Evolutionary conservation across 208 protist species (phyloP).

Genomic region (Vickermania ingenoplastis): DNA sequence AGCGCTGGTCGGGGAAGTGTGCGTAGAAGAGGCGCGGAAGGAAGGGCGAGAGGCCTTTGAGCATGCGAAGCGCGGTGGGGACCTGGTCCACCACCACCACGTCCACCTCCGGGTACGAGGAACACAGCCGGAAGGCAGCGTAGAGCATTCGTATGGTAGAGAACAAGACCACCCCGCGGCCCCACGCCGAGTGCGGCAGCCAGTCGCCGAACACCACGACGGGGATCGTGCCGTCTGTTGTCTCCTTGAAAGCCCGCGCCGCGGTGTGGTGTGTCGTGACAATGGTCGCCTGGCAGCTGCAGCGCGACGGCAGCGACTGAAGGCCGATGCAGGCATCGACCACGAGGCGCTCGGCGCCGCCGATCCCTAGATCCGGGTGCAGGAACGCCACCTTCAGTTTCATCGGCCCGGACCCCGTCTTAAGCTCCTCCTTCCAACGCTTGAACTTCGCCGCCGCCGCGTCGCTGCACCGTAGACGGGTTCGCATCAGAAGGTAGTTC

Average conservation of each 20-base stretch:
- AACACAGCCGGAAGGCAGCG: constrained; percentile 45
- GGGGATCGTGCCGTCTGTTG: constrained; percentile 78
- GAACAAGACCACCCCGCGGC: constrained; percentile 77
- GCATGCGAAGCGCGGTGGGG: constrained; percentile 78
- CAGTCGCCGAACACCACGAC: constrained; percentile 82
- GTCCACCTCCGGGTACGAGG: constrained; percentile 35
- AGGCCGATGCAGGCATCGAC: constrained; percentile 93
- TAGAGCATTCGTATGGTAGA: constrained; percentile 80
- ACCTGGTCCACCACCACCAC: constrained; percentile 93
- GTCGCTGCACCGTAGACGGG: constrained; percentile 3
- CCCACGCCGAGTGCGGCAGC: constrained; percentile 78
- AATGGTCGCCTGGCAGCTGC: constrained; percentile 48
- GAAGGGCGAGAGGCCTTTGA: constrained; percentile 34
- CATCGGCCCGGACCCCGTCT: background rate
- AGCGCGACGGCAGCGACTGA: constrained; percentile 53
- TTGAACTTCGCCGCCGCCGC: background rate
- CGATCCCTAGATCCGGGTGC: constrained; percentile 95
- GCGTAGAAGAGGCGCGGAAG: constrained; percentile 96
- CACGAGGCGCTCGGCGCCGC: constrained; percentile 97
- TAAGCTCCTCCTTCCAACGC: background rate
- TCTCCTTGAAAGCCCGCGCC: constrained; percentile 91
- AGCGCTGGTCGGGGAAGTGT: constrained; percentile 96
- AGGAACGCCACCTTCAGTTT: constrained; percentile 79
- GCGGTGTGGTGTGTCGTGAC: constrained; percentile 93
- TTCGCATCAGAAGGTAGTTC: constrained; percentile 26